These are phyloP conservation scores for Arabidopsis thaliana DNA, from an alignment of 345 rosid genomes.

Conservation along the genomic window TAIR10.1 NC_003074.8:9207001-9207500, in stretches of 20 bases:
- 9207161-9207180: constrained; percentile 20
- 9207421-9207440: constrained; percentile 58
- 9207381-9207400: constrained; percentile 59
- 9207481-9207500: constrained; percentile 56
- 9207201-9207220: background rate
- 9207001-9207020: constrained; percentile 46
- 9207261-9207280: background rate
- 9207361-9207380: constrained; percentile 58
- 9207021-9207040: constrained; percentile 52
- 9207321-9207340: constrained; percentile 31
- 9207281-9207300: constrained; percentile 46
- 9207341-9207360: constrained; percentile 56
- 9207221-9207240: background rate
- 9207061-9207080: constrained; percentile 47
- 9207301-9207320: constrained; percentile 49
- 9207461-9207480: constrained; percentile 40
- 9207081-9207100: constrained; percentile 51
- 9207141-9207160: background rate
- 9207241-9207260: background rate
- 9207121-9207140: constrained; percentile 11
- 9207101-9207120: constrained; percentile 44
- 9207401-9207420: constrained; percentile 63
- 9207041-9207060: constrained; percentile 53
- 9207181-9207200: constrained; percentile 43
- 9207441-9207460: constrained; percentile 57